phyloP scores from a whole-genome alignment of 2,329 filamentous ascomycete species.

The Colletotrichum australisinense region DNA sequence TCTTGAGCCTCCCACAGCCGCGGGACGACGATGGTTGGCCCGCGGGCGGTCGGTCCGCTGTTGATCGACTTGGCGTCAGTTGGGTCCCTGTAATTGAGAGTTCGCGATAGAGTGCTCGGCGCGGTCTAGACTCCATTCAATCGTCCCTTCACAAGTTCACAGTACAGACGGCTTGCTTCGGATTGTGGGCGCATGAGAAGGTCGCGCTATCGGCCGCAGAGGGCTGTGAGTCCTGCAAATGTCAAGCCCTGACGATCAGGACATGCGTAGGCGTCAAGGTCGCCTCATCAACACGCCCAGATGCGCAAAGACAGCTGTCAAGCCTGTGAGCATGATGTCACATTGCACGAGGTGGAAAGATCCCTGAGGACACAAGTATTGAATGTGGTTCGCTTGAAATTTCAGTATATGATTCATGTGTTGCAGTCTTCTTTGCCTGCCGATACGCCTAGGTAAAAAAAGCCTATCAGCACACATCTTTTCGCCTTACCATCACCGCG shows the following conservation, averaged over 20 bases:
- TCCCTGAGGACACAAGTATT: background rate
- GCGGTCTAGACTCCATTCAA: constrained; percentile 17
- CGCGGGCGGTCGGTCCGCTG: background rate
- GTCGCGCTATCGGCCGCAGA: constrained; percentile 16
- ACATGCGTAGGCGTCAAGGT: background rate
- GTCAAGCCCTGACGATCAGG: background rate
- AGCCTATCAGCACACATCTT: constrained; percentile 46
- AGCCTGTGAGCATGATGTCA: constrained; percentile 1
- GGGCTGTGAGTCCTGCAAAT: constrained; percentile 18
- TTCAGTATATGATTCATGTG: constrained; percentile 34
- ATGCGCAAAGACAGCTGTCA: background rate
- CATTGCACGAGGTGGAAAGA: constrained; percentile 2
- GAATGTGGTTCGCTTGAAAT: constrained; percentile 24
- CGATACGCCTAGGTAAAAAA: constrained; percentile 54
- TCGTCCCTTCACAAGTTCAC: background rate
- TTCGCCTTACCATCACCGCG: background rate
- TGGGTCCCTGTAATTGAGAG: background rate
- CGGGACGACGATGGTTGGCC: background rate
- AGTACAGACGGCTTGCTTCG: background rate
- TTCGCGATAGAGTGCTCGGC: background rate
- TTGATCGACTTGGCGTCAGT: constrained; percentile 5
- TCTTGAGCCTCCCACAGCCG: background rate
- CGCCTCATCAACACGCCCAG: background rate
- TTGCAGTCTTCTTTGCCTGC: constrained; percentile 51
- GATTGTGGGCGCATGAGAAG: constrained; percentile 1